A percentile compares a stretch with the other conserved stretches of the same genome.
Conservation (phyloP, 2,329 filamentous ascomycete species). For the Colletotrichum sidae region DNA sequence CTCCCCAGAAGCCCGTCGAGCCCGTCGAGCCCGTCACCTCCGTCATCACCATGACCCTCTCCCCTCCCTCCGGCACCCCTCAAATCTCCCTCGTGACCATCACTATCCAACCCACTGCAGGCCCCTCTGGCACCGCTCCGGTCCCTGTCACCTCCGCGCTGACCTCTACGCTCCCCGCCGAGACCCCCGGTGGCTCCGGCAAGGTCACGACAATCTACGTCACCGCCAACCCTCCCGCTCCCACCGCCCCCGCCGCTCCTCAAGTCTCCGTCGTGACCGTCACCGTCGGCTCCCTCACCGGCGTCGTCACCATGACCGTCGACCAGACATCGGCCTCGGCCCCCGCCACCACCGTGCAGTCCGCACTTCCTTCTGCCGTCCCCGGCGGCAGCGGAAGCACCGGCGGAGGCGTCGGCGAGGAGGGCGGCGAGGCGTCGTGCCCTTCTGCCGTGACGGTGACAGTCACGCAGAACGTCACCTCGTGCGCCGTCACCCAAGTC, state of each 20-base stretch:
- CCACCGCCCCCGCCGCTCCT: constrained; percentile 20
- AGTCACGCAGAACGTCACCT: constrained; percentile 12
- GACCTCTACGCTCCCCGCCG: constrained; percentile 32
- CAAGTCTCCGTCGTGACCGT: constrained; percentile 35
- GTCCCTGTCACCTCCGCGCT: constrained; percentile 23
- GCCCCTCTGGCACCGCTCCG: constrained; percentile 19
- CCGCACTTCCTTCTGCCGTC: constrained; percentile 19
- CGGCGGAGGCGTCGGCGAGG: constrained; percentile 12
- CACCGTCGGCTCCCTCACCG: constrained; percentile 32
- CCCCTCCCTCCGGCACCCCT: constrained; percentile 23
- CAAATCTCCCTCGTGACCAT: constrained; percentile 30
- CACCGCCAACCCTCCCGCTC: constrained; percentile 21
- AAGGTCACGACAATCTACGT: constrained; percentile 31
- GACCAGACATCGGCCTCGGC: constrained; percentile 18
- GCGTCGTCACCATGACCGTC: constrained; percentile 37
- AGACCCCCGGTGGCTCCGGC: constrained; percentile 17
- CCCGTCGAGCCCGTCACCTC: constrained; percentile 34
- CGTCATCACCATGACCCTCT: constrained; percentile 35
- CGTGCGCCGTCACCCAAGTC: constrained; percentile 26
- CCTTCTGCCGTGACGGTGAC: constrained; percentile 35
- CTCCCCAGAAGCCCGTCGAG: constrained; percentile 15
- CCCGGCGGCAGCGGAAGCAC: constrained; percentile 13
- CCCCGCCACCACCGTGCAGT: constrained; percentile 21
- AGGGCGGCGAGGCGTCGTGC: constrained; percentile 17
- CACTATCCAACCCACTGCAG: constrained; percentile 31